A percentile compares a stretch with the other conserved stretches of the same genome.
phyloP scores from a whole-genome alignment of 2,329 filamentous ascomycete genomes.

The Hymenoscyphus fructigenus region DNA sequence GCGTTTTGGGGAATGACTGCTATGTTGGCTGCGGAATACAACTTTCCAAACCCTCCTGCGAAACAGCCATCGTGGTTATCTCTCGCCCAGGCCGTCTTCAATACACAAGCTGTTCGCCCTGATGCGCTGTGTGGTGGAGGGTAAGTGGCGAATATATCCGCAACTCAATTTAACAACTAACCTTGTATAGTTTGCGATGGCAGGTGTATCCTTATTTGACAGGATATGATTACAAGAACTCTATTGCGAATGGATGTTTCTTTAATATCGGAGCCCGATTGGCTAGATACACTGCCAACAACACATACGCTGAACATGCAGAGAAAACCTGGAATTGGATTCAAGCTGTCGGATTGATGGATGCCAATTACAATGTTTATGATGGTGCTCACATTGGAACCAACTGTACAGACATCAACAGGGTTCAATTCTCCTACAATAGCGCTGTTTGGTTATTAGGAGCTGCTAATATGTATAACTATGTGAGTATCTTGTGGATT shows the following conservation, averaged over 20 bases:
- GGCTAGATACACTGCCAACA: constrained; percentile 74
- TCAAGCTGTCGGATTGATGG: constrained; percentile 56
- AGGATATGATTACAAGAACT: constrained; percentile 63
- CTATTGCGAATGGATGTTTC: constrained; percentile 68
- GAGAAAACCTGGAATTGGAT: constrained; percentile 69
- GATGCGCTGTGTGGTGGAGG: constrained; percentile 70
- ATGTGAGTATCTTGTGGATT: constrained; percentile 52
- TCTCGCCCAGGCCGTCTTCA: constrained; percentile 76
- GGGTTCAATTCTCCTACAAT: constrained; percentile 69
- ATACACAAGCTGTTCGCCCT: constrained; percentile 72
- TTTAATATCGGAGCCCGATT: constrained; percentile 70
- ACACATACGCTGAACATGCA: constrained; percentile 77
- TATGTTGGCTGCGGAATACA: constrained; percentile 75
- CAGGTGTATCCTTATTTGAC: constrained; percentile 73
- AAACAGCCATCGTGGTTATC: constrained; percentile 73
- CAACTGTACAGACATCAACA: constrained; percentile 53
- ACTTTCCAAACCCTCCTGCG: constrained; percentile 65
- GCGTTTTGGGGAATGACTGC: constrained; percentile 83
- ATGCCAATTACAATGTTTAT: constrained; percentile 52
- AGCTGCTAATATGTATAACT: constrained; percentile 45
- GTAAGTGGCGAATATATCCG: constrained; percentile 20
- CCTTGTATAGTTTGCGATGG: constrained; percentile 60
- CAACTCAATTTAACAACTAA: neutral
- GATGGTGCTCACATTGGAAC: constrained; percentile 51
- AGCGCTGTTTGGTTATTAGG: constrained; percentile 62